Evolutionary conservation across 139 green algal species (phyloP).

Genomic region (Pleodorina starrii): DNA sequence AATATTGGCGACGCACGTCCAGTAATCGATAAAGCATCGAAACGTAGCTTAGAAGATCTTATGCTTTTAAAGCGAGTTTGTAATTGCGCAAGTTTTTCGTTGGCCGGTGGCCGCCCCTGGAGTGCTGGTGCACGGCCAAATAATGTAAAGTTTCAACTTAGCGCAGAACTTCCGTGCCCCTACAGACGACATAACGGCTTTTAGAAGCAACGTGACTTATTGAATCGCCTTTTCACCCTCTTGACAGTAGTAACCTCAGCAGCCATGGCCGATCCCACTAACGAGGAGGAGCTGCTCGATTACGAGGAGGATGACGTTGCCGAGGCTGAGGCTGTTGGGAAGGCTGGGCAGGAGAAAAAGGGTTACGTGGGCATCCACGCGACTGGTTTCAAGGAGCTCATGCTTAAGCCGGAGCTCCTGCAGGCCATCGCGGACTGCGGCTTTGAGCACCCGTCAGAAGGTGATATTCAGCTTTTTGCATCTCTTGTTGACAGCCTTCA

Average conservation of each 20-base stretch:
- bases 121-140: no score
- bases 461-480: conserved; percentile 63
- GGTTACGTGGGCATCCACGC: conserved; percentile 98
- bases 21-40: no score
- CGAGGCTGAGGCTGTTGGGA: conserved; percentile 65
- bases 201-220: no score
- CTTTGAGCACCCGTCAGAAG: conserved; percentile 99
- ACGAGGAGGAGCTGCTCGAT: conserved; percentile 86
- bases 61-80: no score
- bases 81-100: no score
- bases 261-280: conserved; percentile 56
- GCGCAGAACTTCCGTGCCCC: no score
- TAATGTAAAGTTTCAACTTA: no score
- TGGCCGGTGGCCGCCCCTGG: no score
- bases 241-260: conserved; percentile 4
- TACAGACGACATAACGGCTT: no score
- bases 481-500: not conserved
- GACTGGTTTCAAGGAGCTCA: conserved; percentile 98
- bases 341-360: conserved; percentile 84
- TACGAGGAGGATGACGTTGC: conserved; percentile 87
- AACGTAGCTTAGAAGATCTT: no score
- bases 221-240: not conserved
- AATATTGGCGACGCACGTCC: no score
- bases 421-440: conserved; percentile 97
- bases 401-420: conserved; percentile 95